A percentile compares a stretch with the other conserved stretches of the same genome.
phyloP scores from a whole-genome alignment of 805 yeast genomes.

The Lipomyces sp. region DNA sequence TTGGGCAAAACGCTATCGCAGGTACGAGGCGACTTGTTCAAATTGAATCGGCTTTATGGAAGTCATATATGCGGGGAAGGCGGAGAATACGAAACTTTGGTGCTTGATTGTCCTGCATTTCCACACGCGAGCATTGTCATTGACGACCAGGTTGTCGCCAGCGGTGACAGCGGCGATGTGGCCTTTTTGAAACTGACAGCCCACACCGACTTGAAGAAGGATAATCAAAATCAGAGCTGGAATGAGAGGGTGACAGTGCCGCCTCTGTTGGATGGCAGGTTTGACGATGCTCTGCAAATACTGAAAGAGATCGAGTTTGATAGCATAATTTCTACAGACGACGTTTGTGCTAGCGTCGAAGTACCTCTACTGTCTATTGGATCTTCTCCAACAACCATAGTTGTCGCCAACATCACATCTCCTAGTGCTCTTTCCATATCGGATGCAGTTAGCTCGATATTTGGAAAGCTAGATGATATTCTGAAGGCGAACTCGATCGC shows the following conservation, averaged over 20 bases:
- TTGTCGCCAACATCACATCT: no score
- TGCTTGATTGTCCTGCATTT: constrained; percentile 86
- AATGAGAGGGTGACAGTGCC: constrained; percentile 25
- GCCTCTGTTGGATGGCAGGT: constrained; percentile 35
- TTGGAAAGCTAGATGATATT: constrained; percentile 3
- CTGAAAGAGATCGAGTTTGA: no score
- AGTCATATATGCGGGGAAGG: constrained; percentile 98
- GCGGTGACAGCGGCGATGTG: constrained; percentile 53
- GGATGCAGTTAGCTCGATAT: constrained; percentile 5
- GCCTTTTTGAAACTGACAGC: constrained; percentile 60
- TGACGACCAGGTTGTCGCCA: constrained; percentile 40
- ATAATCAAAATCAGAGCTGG: not conserved
- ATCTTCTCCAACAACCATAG: no score
- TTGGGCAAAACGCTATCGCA: constrained; percentile 66
- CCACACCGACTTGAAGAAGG: constrained; percentile 40
- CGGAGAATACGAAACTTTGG: constrained; percentile 94
- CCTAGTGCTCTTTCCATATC: not conserved
- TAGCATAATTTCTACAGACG: no score
- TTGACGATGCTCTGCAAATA: constrained; percentile 33
- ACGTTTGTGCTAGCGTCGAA: no score
- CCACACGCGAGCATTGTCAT: constrained; percentile 43
- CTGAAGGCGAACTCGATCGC: no score
- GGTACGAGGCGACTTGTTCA: constrained; percentile 53
- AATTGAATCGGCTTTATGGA: constrained; percentile 62
- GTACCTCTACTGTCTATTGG: no score